Evolutionary conservation across 2,329 filamentous ascomycete genomes (phyloP).

Genomic region (Beauveria caledonica): DNA sequence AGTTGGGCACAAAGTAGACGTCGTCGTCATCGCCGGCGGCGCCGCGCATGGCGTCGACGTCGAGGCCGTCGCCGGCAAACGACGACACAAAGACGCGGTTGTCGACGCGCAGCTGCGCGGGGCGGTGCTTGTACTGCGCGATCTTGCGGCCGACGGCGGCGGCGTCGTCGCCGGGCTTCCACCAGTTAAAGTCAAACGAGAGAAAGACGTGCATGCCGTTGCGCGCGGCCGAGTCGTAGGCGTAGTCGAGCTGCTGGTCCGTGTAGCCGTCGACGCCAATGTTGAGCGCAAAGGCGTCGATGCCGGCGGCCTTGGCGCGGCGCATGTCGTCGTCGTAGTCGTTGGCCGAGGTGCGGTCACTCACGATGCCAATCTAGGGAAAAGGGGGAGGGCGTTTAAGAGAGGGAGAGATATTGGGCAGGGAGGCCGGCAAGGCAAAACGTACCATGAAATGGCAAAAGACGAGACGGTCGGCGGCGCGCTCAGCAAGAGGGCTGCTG

Average conservation of each 20-base stretch:
- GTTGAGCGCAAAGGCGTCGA: conserved; percentile 43
- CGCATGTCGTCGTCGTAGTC: conserved; percentile 41
- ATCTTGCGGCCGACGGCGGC: too few species aligned
- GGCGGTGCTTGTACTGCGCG: too few species aligned
- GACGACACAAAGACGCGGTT: too few species aligned
- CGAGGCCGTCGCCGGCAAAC: too few species aligned
- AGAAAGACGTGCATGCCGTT: conserved; percentile 42
- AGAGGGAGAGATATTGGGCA: too few species aligned
- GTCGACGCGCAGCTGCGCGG: too few species aligned
- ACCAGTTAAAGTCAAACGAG: conserved; percentile 49
- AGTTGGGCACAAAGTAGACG: too few species aligned
- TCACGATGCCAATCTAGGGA: conserved; percentile 34
- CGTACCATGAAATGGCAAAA: conserved; percentile 38
- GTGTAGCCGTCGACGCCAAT: conserved; percentile 37
- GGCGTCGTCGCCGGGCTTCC: conserved; percentile 22
- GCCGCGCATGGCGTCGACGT: too few species aligned
- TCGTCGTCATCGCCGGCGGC: too few species aligned
- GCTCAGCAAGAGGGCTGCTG: conserved; percentile 14
- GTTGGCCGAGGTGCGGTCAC: conserved; percentile 30
- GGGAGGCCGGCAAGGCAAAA: neutral
- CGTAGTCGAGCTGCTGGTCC: conserved; percentile 12
- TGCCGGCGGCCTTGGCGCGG: conserved; percentile 33
- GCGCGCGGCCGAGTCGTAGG: conserved; percentile 25
- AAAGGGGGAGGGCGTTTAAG: too few species aligned
- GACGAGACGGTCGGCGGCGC: conserved; percentile 22